Evolutionary conservation across 2,329 filamentous ascomycete species (phyloP), one percentile per base, ranked within the genome.

Genomic region (Aspergillus terreus): DNA sequence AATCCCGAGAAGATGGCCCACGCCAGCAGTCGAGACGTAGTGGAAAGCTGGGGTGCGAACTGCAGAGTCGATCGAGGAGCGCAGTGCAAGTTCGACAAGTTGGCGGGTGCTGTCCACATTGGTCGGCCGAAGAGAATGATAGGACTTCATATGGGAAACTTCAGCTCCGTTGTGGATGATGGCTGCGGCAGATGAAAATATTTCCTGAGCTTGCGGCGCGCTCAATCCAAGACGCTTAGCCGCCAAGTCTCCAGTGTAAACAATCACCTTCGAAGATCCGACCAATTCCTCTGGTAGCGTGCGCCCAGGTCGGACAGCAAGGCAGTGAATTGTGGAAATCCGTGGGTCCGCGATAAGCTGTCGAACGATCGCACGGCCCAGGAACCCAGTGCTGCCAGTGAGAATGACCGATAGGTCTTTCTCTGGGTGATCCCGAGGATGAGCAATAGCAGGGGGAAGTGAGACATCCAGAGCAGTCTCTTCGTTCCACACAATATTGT

Each of bases 251-350:
- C 50, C 50, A 15, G 12, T 10, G 15, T 44, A 23, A 4, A 17
- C 6, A 9, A 48, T 15, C 14, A 52, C 40, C 40, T 47, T 52
- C 11, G 19, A 86, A 76, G 46, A 86, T 23, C 76, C 4, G 76
- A 23, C 23, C 23, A 58, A 55, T 78, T 69, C 1, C 63, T 68
- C 4, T 58, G 44, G 4, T 44, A 15, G 11, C 23, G 12, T 10
- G 6, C 12, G 43, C 2, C 23, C 23, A 6, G 23, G 23, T 6
- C 43, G 21, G 4, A 10, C 55, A 48, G 15, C 76, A 3, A 81
- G 44, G 53, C 76, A 78, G 58, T 77, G 71, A 2, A 81, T 60
- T 12, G 59, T 63, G 2, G 48, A 23, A 1, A 80, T 64, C 0
- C 51, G 44, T 0, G 55, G 30, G 5, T 71, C 48, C 1, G 58